These are phyloP conservation scores for Didymella arachidicola DNA, from an alignment of 2,329 filamentous ascomycete genomes.

Conservation along the genomic window DNA sequence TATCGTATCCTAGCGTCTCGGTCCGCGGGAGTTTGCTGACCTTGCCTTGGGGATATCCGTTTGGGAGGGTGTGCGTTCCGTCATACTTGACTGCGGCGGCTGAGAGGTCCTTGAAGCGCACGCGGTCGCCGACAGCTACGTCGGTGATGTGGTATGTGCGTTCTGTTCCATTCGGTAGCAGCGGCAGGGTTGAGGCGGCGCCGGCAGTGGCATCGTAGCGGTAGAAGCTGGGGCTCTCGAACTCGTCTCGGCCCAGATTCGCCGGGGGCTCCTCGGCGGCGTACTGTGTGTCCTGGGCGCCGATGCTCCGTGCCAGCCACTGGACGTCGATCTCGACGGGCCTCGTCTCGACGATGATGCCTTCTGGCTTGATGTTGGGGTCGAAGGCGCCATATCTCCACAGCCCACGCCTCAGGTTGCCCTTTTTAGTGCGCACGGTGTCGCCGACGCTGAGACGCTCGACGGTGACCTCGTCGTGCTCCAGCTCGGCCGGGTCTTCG, in stretches of 20 bases:
- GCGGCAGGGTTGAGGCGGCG: conserved; percentile 33
- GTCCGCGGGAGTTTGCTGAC: conserved; percentile 56
- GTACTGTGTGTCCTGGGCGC: conserved; percentile 27
- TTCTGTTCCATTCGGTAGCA: conserved; percentile 34
- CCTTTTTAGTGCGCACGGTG: conserved; percentile 60
- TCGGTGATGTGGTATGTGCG: conserved; percentile 49
- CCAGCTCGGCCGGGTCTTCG: conserved; percentile 54
- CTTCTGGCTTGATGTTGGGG: conserved; percentile 58
- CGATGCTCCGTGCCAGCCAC: conserved; percentile 61
- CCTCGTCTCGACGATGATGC: conserved; percentile 61
- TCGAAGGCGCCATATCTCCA: conserved; percentile 63
- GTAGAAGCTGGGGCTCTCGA: conserved; percentile 53
- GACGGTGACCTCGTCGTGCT: conserved; percentile 41
- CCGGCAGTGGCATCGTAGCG: conserved; percentile 53
- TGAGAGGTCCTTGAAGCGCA: conserved; percentile 63
- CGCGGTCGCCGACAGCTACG: conserved; percentile 56
- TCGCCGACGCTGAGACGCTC: conserved; percentile 58
- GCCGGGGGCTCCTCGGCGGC: conserved; percentile 43
- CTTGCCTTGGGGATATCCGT: conserved; percentile 50
- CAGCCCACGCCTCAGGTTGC: conserved; percentile 59
- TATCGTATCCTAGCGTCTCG: conserved; percentile 63
- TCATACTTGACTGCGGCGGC: conserved; percentile 62
- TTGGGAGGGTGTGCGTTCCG: conserved; percentile 35
- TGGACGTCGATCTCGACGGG: conserved; percentile 57
- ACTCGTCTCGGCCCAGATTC: conserved; percentile 48